Base-by-base conservation (phyloP, 768 basidiomycete genomes). In the Suillus discolor region DNA sequence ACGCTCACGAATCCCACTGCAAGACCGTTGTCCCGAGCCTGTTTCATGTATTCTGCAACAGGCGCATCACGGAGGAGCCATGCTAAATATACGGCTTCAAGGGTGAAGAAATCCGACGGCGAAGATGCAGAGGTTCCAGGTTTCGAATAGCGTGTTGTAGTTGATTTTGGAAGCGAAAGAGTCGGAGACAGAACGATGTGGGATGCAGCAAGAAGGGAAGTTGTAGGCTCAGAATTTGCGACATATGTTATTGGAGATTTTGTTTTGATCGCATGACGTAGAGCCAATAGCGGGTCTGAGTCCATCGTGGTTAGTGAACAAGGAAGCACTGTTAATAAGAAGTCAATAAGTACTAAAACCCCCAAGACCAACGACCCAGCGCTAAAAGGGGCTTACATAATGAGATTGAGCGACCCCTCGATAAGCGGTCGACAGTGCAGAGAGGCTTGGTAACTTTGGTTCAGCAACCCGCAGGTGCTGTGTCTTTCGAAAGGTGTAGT, bases 1-100 rank as follows among this genome's bases (percentile, higher is more conserved):
- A 94, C 87, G 69, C 91, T 89, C 45, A 98, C 93, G 74, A 94
- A 86, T 0, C 90, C 90, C 45, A 88, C 84, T 2, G 86, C 81
- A 38, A 95, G 78, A 1, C 93, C 91, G 51, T 83, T 83, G 71
- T 92, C 91, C 63, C 93, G 82, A 2, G 90, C 89, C 71, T 92
- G 89, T 73, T 89, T 91, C 87, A 97, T 88, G 79, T 99, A 99
- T 69, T 96, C 94, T 18, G 90, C 92, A 38, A 88, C 87, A 0
- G 87, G 82, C 0, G 87, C 86, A 73, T 93, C 92, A 55, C 86
- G 82, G 39, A 91, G 82, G 4, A 89, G 79, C 91, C 90, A 99
- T 36, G 91, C 90, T n/a, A 96, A 82, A 70, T 92, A 90, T 11
- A 99, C 81, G 2, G 94, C 91, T 62, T 92, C 91, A 16, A 96